Conservation (phyloP, 139 green algal species). For the Tetratostichococcus sp. region DNA sequence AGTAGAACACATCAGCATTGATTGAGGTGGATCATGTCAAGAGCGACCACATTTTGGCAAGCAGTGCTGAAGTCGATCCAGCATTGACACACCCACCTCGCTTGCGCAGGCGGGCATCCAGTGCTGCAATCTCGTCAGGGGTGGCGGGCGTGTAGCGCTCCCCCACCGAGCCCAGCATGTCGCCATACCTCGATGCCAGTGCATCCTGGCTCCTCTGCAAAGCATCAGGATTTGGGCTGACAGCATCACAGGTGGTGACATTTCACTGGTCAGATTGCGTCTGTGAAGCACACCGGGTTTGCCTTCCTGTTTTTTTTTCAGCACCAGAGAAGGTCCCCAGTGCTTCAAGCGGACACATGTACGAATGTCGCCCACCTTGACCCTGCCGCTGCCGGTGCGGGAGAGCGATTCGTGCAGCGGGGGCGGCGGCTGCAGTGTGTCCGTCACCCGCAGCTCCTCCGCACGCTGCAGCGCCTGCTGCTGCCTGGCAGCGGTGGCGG, state of each 20-base stretch:
- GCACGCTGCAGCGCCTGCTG: background rate
- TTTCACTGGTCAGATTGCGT: too few species aligned
- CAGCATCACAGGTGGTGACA: too few species aligned
- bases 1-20: background rate
- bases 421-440: background rate
- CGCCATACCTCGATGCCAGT: background rate
- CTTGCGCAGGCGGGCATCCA: background rate
- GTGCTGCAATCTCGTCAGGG: background rate
- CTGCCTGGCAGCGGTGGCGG: background rate
- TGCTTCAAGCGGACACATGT: too few species aligned
- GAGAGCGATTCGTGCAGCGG: background rate
- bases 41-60: too few species aligned
- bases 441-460: background rate
- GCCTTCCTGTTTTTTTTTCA: too few species aligned
- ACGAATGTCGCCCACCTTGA: background rate
- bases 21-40: background rate
- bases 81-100: background rate
- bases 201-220: background rate
- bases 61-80: too few species aligned
- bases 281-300: too few species aligned
- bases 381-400: background rate
- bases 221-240: too few species aligned
- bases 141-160: background rate
- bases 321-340: too few species aligned
- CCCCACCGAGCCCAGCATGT: background rate